Conservation (phyloP, 768 basidiomycete species). For the Lactarius hengduanensis region DNA sequence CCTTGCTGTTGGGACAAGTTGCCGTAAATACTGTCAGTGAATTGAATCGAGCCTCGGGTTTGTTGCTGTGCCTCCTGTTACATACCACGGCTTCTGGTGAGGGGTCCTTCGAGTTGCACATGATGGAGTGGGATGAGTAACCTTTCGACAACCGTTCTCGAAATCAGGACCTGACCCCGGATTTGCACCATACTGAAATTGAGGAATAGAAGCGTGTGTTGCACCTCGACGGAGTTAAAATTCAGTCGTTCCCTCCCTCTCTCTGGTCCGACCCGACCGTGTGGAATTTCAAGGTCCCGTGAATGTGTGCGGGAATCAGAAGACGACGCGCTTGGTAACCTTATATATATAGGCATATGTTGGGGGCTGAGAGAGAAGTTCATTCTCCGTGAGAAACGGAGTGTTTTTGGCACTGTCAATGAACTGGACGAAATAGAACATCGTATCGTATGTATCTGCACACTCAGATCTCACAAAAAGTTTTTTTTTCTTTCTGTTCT, state of each 20-base stretch:
- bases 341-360: not conserved
- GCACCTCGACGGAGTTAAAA: constrained; percentile 3
- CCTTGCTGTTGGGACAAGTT: no score
- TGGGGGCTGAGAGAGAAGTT: constrained; percentile 2
- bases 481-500: not conserved
- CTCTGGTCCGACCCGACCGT: constrained; percentile 7
- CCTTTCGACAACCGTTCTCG: not conserved
- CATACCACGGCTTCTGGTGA: not conserved
- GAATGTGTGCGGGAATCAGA: constrained; percentile 12
- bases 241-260: not conserved
- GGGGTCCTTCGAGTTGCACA: no score
- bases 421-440: not conserved
- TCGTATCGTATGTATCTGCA: not conserved
- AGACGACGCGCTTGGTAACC: constrained; percentile 3
- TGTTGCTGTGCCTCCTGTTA: not conserved
- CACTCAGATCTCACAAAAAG: not conserved
- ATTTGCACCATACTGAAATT: constrained; percentile 4
- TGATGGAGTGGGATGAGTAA: no score
- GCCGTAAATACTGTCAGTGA: no score
- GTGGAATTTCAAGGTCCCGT: not conserved
- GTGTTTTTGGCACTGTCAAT: not conserved
- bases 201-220: not conserved
- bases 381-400: constrained; percentile 20
- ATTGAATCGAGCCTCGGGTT: no score
- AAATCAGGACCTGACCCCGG: constrained; percentile 8